Conservation (phyloP, 2,329 filamentous ascomycete genomes). For the Herpotrichia juniperi region DNA sequence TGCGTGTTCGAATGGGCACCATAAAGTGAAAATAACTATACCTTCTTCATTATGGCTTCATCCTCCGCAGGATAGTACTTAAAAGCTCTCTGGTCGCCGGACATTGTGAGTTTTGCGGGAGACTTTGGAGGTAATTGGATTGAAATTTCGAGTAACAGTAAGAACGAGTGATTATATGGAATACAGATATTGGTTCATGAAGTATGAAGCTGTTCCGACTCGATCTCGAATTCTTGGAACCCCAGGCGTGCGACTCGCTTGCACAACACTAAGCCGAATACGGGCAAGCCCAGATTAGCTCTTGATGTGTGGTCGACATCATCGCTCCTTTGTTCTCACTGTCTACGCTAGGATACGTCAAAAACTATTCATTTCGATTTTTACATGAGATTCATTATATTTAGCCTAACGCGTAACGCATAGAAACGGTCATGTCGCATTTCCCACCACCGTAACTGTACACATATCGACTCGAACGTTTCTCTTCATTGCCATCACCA, state of each 20-base stretch:
- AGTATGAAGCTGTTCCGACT: no score
- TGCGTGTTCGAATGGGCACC: not conserved
- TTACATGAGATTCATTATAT: no score
- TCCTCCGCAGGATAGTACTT: constrained; percentile 99
- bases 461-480: no score
- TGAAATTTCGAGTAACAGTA: not conserved
- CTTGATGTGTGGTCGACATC: no score
- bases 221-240: no score
- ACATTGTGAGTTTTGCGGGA: constrained; percentile 22
- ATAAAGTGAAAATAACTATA: constrained; percentile 60
- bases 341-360: no score
- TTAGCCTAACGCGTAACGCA: no score
- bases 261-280: constrained; percentile 3
- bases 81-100: constrained; percentile 77
- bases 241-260: constrained; percentile 11
- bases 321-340: no score
- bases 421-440: no score
- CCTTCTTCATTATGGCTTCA: constrained; percentile 88
- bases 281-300: not conserved
- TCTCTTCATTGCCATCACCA: no score
- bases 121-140: not conserved
- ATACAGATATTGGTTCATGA: not conserved
- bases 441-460: no score
- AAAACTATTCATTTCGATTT: no score
- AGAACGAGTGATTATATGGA: not conserved